Base-by-base conservation (phyloP, 257 asterid genomes). In the Solanum sejunctum region DNA sequence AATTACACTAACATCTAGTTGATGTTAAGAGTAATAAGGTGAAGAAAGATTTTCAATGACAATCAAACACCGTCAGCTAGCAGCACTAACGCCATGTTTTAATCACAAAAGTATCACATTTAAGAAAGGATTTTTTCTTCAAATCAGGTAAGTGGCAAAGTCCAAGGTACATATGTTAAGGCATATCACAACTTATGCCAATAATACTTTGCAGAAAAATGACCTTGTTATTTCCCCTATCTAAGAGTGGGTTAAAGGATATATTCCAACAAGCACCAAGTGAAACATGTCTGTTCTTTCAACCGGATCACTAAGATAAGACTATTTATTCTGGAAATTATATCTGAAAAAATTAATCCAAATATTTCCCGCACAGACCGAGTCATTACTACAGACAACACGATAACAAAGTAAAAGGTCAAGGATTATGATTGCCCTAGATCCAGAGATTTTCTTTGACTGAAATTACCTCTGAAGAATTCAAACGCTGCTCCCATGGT, bases 401-500 rank as follows among this genome's bases (percentile, higher is more conserved):
- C 7, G 9, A 77, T 5, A 15, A 51, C 83, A 78, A 54, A 52
- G 64, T 15, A 78, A 26, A 78, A 16, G 17, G 83, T 28, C 21
- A 75, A 72, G 39, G 57, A 75, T 49, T 15, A 75, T 4, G 79
- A 70, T 51, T 69, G 15, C 56, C 20, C 51, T 11, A 87, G 16
- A 17, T 78, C 64, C 61, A 51, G 49, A 16, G 64, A 78, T 78
- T 78, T 26, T 47, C 15, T 28, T 64, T 5, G 26, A 9, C 47
- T 23, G 17, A 81, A 36, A 54, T 43, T 92, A 95, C 99, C 98
- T 95, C 97, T 0, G 94, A 87, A 71, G 98, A 83, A 91, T 93
- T 90, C 63, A 96, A 93, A 26, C 98, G 98, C 86, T 91, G 95
- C 84, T 96, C 99, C 99, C 99, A 96, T 67, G 97, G 94, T 91